A percentile compares a stretch with the other conserved stretches of the same genome.
These are phyloP conservation scores for Globisporangium echinulatum DNA, from an alignment of 352 stramenopile genomes.

Conservation along the genomic window DNA sequence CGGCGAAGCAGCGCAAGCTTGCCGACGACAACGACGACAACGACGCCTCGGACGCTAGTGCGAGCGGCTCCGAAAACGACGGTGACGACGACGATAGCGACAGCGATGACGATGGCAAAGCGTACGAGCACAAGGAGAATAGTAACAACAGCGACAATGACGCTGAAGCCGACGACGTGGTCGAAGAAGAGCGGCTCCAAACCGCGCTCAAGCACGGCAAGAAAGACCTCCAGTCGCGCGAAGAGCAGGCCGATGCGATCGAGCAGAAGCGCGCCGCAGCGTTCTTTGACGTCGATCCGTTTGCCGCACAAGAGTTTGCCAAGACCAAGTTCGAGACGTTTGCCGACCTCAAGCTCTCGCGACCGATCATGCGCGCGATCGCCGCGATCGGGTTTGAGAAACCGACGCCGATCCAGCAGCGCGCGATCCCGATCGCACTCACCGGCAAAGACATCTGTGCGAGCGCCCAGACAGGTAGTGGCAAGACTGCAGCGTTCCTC, in stretches of 20 bases:
- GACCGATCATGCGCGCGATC: conserved; percentile 95
- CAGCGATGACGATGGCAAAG: conserved; percentile 22
- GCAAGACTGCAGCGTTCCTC: conserved; percentile 98
- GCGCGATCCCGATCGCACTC: conserved; percentile 92
- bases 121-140: conserved; percentile 15
- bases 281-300: conserved; percentile 80
- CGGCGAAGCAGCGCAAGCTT: conserved; percentile 12
- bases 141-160: conserved; percentile 39
- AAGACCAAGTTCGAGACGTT: conserved; percentile 91
- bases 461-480: conserved; percentile 94
- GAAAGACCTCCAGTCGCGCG: conserved; percentile 38
- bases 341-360: conserved; percentile 94
- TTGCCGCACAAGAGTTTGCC: conserved; percentile 65
- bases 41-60: conserved; percentile 19
- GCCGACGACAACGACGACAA: conserved; percentile 12
- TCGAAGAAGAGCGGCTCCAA: conserved; percentile 70
- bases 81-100: conserved; percentile 7
- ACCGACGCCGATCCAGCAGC: conserved; percentile 93
- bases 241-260: conserved; percentile 65
- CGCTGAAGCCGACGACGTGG: conserved; percentile 49
- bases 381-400: conserved; percentile 95
- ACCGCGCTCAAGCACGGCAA: conserved; percentile 53
- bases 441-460: conserved; percentile 97
- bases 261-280: conserved; percentile 76
- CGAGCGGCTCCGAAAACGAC: conserved; percentile 5